These are phyloP conservation scores for Bruguiera sexangula DNA, from an alignment of 345 rosid species.

Conservation along the genomic window DNA sequence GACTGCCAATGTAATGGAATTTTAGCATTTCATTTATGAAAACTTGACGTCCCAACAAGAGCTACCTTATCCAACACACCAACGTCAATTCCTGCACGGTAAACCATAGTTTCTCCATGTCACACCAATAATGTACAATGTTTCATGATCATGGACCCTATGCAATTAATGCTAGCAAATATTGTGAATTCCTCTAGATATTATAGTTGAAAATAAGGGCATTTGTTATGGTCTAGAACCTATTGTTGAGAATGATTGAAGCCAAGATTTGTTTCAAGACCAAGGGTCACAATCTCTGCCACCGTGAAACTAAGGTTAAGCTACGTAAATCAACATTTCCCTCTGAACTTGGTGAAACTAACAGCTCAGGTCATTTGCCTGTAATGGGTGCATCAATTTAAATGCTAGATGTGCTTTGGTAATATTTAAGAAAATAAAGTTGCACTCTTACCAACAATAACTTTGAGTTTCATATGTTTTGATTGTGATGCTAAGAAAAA, in stretches of 20 bases:
- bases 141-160: constrained; percentile 30
- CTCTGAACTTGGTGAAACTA: too few relatives aligned
- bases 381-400: too few relatives aligned
- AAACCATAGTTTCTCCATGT: constrained; percentile 19
- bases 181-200: constrained; percentile 9
- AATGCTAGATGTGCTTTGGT: too few relatives aligned
- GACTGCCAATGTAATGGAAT: constrained; percentile 22
- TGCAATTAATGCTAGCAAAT: constrained; percentile 22
- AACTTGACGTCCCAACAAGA: background rate
- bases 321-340: too few relatives aligned
- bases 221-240: constrained; percentile 12
- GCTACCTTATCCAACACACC: background rate
- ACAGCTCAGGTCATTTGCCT: too few relatives aligned
- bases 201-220: constrained; percentile 25
- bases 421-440: too few relatives aligned
- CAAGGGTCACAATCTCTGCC: too few relatives aligned
- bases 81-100: background rate
- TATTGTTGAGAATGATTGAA: constrained; percentile 19
- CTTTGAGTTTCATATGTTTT: too few relatives aligned
- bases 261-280: background rate
- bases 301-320: too few relatives aligned
- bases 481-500: background rate
- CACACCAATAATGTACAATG: constrained; percentile 15
- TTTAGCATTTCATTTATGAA: constrained; percentile 18
- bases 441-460: too few relatives aligned